Conservation (phyloP, 176 grass and related monocot species). For the Triticum timopheevii region DNA sequence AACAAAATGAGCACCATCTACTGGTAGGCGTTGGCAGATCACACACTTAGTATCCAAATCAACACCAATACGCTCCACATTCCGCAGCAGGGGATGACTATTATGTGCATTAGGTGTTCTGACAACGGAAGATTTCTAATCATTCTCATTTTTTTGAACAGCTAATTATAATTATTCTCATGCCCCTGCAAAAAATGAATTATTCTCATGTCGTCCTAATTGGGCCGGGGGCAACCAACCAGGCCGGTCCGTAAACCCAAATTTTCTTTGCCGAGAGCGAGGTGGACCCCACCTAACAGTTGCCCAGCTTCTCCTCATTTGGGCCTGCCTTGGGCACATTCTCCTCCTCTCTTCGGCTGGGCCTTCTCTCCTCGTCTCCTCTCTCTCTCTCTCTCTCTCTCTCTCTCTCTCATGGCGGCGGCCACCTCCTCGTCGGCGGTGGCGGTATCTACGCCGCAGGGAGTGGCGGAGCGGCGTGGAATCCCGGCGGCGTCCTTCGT, state of each 20-base stretch:
- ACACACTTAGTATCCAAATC: too few species aligned
- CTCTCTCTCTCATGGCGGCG: slow-evolving; percentile 48
- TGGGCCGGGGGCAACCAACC: background rate
- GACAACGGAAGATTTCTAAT: too few species aligned
- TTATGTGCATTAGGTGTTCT: too few species aligned
- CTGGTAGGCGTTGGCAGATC: too few species aligned
- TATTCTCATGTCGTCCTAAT: background rate
- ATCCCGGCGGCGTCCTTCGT: slow-evolving; percentile 89
- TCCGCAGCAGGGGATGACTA: too few species aligned
- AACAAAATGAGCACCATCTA: too few species aligned
- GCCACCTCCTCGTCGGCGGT: slow-evolving; percentile 25
- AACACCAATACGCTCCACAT: too few species aligned
- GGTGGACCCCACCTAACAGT: background rate
- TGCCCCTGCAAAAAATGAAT: background rate
- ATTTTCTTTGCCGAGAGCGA: background rate
- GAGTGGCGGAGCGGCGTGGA: slow-evolving; percentile 62
- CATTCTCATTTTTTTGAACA: too few species aligned
- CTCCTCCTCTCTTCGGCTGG: background rate
- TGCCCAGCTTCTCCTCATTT: background rate
- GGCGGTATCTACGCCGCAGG: slow-evolving; percentile 28
- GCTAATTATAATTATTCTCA: too few species aligned
- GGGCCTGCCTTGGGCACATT: background rate
- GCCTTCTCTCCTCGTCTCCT: background rate
- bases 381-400: background rate
- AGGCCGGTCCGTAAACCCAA: background rate